Conservation (phyloP, 108 stramenopile species). For the Skeletonema marinoi region DNA sequence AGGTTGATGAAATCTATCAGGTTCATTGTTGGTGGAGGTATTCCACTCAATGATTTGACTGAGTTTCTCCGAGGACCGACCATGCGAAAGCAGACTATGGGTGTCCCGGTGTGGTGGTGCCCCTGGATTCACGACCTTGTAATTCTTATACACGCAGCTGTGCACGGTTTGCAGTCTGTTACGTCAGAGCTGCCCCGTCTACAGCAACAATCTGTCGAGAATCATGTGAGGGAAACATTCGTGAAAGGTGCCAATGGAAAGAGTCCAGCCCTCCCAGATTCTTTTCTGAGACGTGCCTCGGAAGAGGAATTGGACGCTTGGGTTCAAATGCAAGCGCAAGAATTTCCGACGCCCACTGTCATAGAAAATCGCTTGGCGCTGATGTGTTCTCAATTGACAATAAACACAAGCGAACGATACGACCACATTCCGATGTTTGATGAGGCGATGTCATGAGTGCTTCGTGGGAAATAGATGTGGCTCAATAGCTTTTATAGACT, state of each 20-base stretch:
- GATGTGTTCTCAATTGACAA: slow-evolving; percentile 58
- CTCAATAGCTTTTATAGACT: too few species aligned
- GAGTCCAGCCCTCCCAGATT: slow-evolving; percentile 25
- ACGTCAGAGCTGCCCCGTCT: slow-evolving; percentile 25
- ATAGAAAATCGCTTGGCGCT: slow-evolving; percentile 75
- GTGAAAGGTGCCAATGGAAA: slow-evolving; percentile 31
- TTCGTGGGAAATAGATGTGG: not conserved
- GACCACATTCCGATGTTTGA: slow-evolving; percentile 86
- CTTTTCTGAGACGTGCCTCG: slow-evolving; percentile 23
- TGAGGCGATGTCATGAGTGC: slow-evolving; percentile 44
- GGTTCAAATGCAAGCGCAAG: slow-evolving; percentile 58
- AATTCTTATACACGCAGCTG: slow-evolving; percentile 64
- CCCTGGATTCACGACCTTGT: slow-evolving; percentile 83
- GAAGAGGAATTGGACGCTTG: slow-evolving; percentile 56
- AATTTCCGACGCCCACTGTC: slow-evolving; percentile 60
- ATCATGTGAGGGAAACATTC: slow-evolving; percentile 59
- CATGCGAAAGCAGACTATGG: slow-evolving; percentile 55
- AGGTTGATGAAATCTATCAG: slow-evolving; percentile 63
- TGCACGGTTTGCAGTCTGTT: slow-evolving; percentile 63
- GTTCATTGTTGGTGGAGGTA: slow-evolving; percentile 53
- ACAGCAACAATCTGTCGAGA: slow-evolving; percentile 25
- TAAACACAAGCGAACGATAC: slow-evolving; percentile 51
- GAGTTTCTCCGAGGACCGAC: slow-evolving; percentile 29
- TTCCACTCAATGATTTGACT: slow-evolving; percentile 22
- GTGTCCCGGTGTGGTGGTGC: slow-evolving; percentile 86